Base-by-base conservation (phyloP, 139 green algal species). In the Chlamydomonas sphaeroides region DNA sequence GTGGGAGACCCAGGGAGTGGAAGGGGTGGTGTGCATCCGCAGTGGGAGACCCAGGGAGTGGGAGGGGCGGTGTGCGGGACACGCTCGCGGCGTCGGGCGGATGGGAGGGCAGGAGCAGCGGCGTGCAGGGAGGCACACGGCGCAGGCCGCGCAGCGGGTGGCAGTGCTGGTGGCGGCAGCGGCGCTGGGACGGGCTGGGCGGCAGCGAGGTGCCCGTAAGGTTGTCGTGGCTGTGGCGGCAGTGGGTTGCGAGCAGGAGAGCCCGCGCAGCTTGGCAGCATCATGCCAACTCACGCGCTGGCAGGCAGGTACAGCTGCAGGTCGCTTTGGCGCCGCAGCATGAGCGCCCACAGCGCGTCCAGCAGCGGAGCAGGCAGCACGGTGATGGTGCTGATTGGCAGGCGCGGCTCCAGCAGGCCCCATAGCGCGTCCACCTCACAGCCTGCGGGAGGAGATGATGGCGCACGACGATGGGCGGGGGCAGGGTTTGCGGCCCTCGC, bases 361-460 rank as follows among this genome's bases (percentile, higher is more conserved):
- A 63, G 63, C 21, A 87, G 33, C 38, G 49, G 23, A 0, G 38
- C 14, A 18, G 74, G n/a, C 51, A 87, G 57, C 14, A 17, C 36
- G 7, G 66, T 83, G 25, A 87, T 79, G 56, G 56, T 42, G 26
- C 66, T 49, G 15, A 87, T n/a, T 2, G 83, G 83, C 39, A 83
- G 66, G 1, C 65, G 63, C 15, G 21, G 35, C 0, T 48, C 32
- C 28, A 87, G 66, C n/a, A 79, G 41, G 26, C 25, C 36, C 83
- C 83, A 87, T 26, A 87, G 66, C 23, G 59, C 28, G 0, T 59
- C 33, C 66, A 83, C 73, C 1, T 17, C 62, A 67, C 83, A 87
- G 32, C 83, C 83, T 87, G 73, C 41, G 57, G 7, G n/a, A 11
- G 1, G 11, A 26, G 17, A 30, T 21, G 61, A 23, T 38, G 53